phyloP scores from a whole-genome alignment of 768 basidiomycete genomes.

The Clitopilus hobsonii region DNA sequence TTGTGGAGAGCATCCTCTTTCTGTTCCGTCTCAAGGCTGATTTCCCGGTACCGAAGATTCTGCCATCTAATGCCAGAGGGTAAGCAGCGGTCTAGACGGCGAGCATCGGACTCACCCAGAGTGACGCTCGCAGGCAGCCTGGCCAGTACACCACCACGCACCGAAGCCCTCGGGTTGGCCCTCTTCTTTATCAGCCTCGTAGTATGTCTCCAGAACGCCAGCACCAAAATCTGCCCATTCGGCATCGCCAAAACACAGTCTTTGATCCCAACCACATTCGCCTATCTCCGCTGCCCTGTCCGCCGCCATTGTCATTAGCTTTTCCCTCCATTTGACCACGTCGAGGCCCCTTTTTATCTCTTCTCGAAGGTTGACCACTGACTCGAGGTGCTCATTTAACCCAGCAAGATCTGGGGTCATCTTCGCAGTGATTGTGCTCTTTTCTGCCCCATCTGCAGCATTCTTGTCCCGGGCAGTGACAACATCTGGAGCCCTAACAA shows the following conservation, averaged over 20 bases:
- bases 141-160: conserved; percentile 80
- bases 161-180: conserved; percentile 34
- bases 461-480: conserved; percentile 15
- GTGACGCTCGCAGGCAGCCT: conserved; percentile 75
- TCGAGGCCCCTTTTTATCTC: conserved; percentile 67
- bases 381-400: conserved; percentile 49
- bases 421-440: conserved; percentile 26
- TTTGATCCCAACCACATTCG: conserved; percentile 86
- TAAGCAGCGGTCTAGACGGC: no score
- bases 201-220: conserved; percentile 69
- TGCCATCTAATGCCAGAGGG: conserved; percentile 84
- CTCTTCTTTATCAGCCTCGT: conserved; percentile 33
- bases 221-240: conserved; percentile 70
- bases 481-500: conserved; percentile 36
- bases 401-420: conserved; percentile 38
- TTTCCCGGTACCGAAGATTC: conserved; percentile 65
- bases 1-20: conserved; percentile 63
- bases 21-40: conserved; percentile 70
- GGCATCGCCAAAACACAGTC: conserved; percentile 78
- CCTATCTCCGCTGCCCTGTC: conserved; percentile 59
- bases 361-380: conserved; percentile 58
- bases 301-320: conserved; percentile 61
- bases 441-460: conserved; percentile 26
- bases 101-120: conserved; percentile 45
- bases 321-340: conserved; percentile 65